These are phyloP conservation scores for Didymella segeticola DNA, from an alignment of 2,329 filamentous ascomycete species.

Conservation along the genomic window DNA sequence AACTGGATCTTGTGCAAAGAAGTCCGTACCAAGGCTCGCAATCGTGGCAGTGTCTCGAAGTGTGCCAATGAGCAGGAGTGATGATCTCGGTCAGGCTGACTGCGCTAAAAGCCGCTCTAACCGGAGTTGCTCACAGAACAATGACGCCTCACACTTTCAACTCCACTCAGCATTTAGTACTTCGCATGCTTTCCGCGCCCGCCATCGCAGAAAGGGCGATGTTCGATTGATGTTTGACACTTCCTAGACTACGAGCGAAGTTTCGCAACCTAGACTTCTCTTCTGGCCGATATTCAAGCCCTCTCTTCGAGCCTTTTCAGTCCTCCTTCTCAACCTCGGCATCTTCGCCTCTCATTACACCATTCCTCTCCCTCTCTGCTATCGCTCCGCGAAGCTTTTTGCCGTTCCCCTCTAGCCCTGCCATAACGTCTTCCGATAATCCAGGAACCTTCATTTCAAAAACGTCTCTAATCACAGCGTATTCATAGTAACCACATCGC, in stretches of 20 bases:
- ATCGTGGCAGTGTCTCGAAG: conserved; percentile 14
- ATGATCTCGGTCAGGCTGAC: conserved; percentile 18
- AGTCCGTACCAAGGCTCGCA: not conserved
- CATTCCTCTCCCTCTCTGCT: not conserved
- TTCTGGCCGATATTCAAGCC: too few relatives aligned
- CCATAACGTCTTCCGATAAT: conserved; percentile 31
- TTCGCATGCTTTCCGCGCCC: too few relatives aligned
- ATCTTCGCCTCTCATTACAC: conserved; percentile 2
- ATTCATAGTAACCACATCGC: conserved; percentile 66
- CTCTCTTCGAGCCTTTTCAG: not conserved
- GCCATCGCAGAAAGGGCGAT: too few relatives aligned
- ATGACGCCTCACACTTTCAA: not conserved
- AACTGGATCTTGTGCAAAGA: not conserved
- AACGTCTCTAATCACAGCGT: conserved; percentile 61
- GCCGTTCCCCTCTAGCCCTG: conserved; percentile 40
- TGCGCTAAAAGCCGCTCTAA: conserved; percentile 9
- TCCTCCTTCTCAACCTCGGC: conserved; percentile 1
- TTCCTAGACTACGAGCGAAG: too few relatives aligned
- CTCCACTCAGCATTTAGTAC: not conserved
- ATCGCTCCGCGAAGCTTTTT: conserved; percentile 29
- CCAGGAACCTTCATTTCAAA: conserved; percentile 66
- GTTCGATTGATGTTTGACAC: too few relatives aligned
- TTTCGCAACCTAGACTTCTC: too few relatives aligned
- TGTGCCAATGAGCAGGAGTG: conserved; percentile 9
- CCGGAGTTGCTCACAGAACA: not conserved